Conservation (phyloP, 192 early-diverging fungal genomes). For the Linnemannia schmuckeri region DNA sequence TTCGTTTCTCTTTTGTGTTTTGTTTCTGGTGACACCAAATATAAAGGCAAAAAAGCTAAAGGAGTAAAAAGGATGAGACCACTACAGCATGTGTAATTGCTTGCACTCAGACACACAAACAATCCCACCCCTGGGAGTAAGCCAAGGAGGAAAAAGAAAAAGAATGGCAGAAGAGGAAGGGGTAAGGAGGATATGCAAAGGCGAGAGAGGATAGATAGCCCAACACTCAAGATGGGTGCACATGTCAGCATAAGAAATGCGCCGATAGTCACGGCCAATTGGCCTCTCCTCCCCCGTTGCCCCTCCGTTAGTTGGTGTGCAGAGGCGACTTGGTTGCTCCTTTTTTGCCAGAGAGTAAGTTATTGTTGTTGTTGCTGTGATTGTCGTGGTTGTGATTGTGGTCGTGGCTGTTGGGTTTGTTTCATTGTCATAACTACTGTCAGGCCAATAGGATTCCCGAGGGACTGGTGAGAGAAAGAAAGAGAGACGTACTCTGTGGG, state of each 20-base stretch:
- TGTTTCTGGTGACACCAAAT: constrained; percentile 3
- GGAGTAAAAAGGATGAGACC: not conserved
- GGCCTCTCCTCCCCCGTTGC: not conserved
- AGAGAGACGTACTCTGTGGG: not conserved
- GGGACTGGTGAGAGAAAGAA: not conserved
- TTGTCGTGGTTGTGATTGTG: no score
- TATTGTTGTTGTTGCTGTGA: no score
- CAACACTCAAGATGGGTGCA: not conserved
- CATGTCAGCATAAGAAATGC: not conserved
- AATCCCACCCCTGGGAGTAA: not conserved
- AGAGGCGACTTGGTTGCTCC: no score
- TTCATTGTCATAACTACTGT: no score
- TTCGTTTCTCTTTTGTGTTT: not conserved
- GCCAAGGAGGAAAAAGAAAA: not conserved
- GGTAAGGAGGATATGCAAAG: not conserved
- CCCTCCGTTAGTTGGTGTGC: no score
- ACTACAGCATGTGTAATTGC: not conserved
- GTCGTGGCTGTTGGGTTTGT: no score
- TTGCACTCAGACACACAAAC: not conserved
- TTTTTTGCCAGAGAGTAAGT: no score
- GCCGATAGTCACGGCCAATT: not conserved
- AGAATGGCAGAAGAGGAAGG: not conserved
- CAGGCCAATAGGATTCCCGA: not conserved
- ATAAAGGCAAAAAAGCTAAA: not conserved
- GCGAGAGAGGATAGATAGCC: not conserved